These are phyloP conservation scores for Prunus mira DNA, from an alignment of 306 rosid genomes.

Conservation along the genomic window DNA sequence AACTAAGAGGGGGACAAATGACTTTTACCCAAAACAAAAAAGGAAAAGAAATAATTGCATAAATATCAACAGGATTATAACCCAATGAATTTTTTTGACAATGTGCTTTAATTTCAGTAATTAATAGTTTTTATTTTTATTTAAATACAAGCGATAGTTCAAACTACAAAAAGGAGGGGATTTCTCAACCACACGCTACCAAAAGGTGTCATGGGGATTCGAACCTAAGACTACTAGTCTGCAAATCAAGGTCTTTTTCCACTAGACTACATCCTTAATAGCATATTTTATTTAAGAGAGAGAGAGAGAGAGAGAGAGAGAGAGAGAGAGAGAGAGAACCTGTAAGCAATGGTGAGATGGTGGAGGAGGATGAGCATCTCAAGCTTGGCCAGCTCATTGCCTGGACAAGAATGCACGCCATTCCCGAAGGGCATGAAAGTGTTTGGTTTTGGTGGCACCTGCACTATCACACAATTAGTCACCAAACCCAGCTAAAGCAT, in stretches of 20 bases:
- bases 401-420: constrained; percentile 97
- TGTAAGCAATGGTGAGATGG: constrained; percentile 73
- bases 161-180: rapidly evolving
- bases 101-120: too few relatives aligned
- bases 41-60: too few relatives aligned
- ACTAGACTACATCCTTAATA: too few relatives aligned
- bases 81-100: too few relatives aligned
- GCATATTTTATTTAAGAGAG: too few relatives aligned
- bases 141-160: too few relatives aligned
- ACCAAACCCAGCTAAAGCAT: constrained; percentile 1
- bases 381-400: constrained; percentile 92
- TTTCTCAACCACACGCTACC: too few relatives aligned
- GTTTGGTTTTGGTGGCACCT: constrained; percentile 86
- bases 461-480: constrained; percentile 39
- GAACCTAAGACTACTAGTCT: too few relatives aligned
- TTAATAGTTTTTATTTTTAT: too few relatives aligned
- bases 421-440: constrained; percentile 92
- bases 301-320: background rate
- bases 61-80: too few relatives aligned
- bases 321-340: constrained; percentile 32
- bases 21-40: background rate
- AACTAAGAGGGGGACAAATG: constrained; percentile 8
- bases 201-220: rapidly evolving
- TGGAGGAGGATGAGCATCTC: constrained; percentile 81
- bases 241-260: rapidly evolving